A percentile compares a stretch with the other conserved stretches of the same genome.
phyloP scores from a whole-genome alignment of 495 filamentous ascomycete genomes.

The Penicillium lividum region DNA sequence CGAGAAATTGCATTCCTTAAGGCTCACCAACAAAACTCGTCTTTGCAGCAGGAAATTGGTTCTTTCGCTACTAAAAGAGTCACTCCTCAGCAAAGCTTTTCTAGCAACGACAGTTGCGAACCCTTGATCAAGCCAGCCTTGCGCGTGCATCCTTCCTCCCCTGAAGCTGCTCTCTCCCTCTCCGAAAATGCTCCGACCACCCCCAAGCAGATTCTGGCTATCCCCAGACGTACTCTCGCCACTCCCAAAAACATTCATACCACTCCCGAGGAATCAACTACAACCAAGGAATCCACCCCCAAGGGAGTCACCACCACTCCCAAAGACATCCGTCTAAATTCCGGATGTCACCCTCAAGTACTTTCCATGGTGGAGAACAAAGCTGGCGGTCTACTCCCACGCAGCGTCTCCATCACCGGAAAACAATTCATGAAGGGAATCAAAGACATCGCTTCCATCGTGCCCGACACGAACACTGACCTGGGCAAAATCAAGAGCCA shows the following conservation, averaged over 20 bases:
- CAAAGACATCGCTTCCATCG: not conserved
- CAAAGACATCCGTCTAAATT: not conserved
- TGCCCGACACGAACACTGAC: not conserved
- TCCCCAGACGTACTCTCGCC: no score
- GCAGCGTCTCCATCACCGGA: conserved; percentile 16
- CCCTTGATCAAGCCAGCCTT: conserved; percentile 7
- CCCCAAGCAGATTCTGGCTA: not conserved
- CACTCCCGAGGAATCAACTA: not conserved
- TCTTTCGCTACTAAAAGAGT: not conserved
- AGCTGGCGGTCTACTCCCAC: not conserved
- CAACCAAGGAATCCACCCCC: not conserved
- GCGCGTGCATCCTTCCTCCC: not conserved
- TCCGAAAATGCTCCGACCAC: not conserved
- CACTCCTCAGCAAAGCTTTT: not conserved
- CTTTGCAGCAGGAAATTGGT: not conserved
- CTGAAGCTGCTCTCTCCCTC: not conserved
- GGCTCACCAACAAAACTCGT: not conserved
- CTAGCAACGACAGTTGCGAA: conserved; percentile 7
- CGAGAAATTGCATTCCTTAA: conserved; percentile 10
- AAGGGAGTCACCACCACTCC: not conserved
- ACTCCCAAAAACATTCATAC: not conserved
- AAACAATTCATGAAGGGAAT: conserved; percentile 10
- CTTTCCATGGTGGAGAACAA: not conserved
- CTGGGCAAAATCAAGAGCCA: not conserved
- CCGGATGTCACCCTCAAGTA: not conserved